These are phyloP conservation scores for Beta corolliflora DNA, from an alignment of 179 eudicot species.

Conservation along the genomic window DNA sequence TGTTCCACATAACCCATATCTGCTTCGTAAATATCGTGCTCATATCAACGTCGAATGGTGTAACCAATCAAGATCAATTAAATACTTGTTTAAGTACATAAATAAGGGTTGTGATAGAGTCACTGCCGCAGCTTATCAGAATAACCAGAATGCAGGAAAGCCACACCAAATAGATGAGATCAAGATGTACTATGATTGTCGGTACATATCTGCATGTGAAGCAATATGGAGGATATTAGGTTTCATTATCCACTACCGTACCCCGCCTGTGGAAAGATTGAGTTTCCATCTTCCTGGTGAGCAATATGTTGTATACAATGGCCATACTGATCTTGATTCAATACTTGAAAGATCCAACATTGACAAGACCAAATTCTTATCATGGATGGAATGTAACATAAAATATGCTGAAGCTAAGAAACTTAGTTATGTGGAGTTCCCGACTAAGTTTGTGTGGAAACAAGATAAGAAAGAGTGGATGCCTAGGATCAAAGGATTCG, in stretches of 20 bases:
- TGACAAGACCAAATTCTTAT: background rate
- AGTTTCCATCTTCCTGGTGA: background rate
- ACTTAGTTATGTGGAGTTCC: background rate
- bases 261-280: background rate
- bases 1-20: conserved; percentile 17
- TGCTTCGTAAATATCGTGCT: conserved; percentile 10
- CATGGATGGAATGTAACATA: conserved; percentile 28
- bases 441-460: background rate
- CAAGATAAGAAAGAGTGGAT: background rate
- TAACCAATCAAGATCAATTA: conserved; percentile 4
- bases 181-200: background rate
- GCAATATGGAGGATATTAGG: conserved; percentile 20
- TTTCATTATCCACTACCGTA: conserved; percentile 9
- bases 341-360: background rate
- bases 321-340: background rate
- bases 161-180: background rate
- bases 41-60: conserved; percentile 38
- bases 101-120: conserved; percentile 22
- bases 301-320: background rate
- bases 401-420: background rate
- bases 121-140: too few relatives aligned
- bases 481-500: background rate
- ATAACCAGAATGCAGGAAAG: background rate
- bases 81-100: conserved; percentile 17
- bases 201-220: conserved; percentile 4